A percentile compares a stretch with the other conserved stretches of the same genome.
Evolutionary conservation across 179 eudicot species (phyloP).

Genomic region (Beta macrorhiza): DNA sequence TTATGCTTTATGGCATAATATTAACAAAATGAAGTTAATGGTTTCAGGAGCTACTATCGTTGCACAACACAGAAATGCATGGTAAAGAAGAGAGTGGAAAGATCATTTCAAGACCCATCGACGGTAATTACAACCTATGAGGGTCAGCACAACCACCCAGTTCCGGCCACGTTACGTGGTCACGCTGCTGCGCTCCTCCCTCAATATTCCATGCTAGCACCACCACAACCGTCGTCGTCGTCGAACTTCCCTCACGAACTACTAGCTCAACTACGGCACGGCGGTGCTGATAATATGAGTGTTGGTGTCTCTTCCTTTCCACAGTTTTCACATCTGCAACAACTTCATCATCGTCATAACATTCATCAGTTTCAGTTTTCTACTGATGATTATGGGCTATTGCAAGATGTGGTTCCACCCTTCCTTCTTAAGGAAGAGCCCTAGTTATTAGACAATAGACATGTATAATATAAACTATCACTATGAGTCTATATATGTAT

Average conservation of each 20-base stretch:
- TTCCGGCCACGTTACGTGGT: constrained; percentile 67
- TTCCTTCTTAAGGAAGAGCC: constrained; percentile 58
- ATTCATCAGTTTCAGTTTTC: constrained; percentile 13
- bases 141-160: constrained; percentile 83
- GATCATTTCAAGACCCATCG: constrained; percentile 79
- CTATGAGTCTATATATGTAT: background rate
- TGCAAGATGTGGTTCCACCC: constrained; percentile 72
- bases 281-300: background rate
- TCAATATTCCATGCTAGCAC: constrained; percentile 37
- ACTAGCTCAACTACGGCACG: constrained; percentile 36
- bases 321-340: constrained; percentile 23
- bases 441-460: background rate
- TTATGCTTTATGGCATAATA: no score
- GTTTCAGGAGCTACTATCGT: constrained; percentile 77
- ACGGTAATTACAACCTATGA: constrained; percentile 88
- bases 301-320: constrained; percentile 17
- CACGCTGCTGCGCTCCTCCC: constrained; percentile 49
- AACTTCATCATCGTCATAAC: constrained; percentile 27
- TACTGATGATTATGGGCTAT: constrained; percentile 57
- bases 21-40: background rate
- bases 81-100: constrained; percentile 86
- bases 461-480: background rate
- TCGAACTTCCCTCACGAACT: constrained; percentile 38
- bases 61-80: constrained; percentile 86
- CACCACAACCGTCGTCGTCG: constrained; percentile 21